Evolutionary conservation across 2,329 filamentous ascomycete genomes (phyloP).

Genomic region (Stachybotrys chartarum): DNA sequence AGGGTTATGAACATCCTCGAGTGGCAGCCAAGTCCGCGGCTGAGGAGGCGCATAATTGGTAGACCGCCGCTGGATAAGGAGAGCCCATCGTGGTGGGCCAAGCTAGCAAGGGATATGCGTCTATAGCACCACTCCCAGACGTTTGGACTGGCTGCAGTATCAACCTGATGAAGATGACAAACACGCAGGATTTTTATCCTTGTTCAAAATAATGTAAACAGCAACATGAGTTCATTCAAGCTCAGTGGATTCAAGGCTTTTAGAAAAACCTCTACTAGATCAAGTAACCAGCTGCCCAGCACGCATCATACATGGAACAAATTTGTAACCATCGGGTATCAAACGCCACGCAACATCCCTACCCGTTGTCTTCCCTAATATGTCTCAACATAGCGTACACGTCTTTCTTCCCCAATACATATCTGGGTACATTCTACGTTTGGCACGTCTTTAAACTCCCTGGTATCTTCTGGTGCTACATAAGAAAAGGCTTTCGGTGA

Average conservation of each 20-base stretch:
- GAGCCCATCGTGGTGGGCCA: constrained; percentile 18
- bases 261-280: too few relatives aligned
- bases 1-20: background rate
- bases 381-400: background rate
- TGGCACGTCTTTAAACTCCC: background rate
- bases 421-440: background rate
- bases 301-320: too few relatives aligned
- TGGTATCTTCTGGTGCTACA: background rate
- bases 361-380: too few relatives aligned
- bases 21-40: constrained; percentile 5
- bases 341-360: too few relatives aligned
- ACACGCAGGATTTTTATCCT: too few relatives aligned
- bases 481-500: background rate
- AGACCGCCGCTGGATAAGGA: background rate
- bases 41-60: background rate
- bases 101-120: constrained; percentile 10
- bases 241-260: too few relatives aligned
- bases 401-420: background rate
- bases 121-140: background rate
- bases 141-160: too few relatives aligned
- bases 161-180: too few relatives aligned
- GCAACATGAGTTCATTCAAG: too few relatives aligned
- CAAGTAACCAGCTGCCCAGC: too few relatives aligned
- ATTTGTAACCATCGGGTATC: too few relatives aligned
- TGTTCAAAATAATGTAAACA: too few relatives aligned